These are phyloP conservation scores for Suillus cothurnatus DNA, from an alignment of 768 basidiomycete genomes.

Conservation along the genomic window DNA sequence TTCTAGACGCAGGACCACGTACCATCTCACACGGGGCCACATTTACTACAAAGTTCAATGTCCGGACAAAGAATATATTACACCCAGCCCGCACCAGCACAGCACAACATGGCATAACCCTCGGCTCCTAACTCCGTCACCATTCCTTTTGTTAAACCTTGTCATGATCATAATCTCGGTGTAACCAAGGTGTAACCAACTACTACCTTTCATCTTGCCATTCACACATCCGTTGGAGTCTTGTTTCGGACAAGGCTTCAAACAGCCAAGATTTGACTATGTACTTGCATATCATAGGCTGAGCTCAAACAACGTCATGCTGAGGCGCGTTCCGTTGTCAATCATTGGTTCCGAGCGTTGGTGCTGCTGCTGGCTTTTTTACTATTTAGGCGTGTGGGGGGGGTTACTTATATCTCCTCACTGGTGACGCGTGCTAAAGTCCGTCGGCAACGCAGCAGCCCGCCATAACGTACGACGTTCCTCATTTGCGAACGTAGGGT, in stretches of 20 bases:
- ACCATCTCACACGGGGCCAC: neutral
- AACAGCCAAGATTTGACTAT: neutral
- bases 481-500: neutral
- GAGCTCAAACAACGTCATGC: neutral
- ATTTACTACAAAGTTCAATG: neutral
- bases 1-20: neutral
- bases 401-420: neutral
- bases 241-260: neutral
- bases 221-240: neutral
- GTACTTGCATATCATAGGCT: neutral
- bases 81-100: neutral
- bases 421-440: neutral
- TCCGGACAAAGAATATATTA: neutral
- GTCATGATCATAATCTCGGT: neutral
- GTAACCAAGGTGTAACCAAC: neutral
- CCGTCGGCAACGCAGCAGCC: neutral
- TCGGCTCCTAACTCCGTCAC: conserved; percentile 1
- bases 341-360: neutral
- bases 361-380: neutral
- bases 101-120: neutral
- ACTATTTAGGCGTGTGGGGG: neutral
- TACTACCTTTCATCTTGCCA: neutral
- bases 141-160: neutral
- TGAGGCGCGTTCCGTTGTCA: neutral
- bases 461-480: neutral